Evolutionary conservation across 169 alveolate genomes (phyloP).

Genomic region (Perkinsus marinus): DNA sequence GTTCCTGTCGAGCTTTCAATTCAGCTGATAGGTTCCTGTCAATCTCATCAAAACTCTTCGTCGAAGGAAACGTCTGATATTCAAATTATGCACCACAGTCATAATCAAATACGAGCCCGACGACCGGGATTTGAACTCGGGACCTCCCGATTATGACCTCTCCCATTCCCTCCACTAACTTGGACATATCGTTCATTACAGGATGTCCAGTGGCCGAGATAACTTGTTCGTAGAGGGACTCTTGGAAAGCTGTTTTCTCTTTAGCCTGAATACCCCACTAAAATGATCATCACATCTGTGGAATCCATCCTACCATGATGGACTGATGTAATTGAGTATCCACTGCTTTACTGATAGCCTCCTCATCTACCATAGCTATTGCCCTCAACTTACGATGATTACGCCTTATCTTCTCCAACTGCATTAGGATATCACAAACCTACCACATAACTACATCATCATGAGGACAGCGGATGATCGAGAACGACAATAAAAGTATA

Average conservation of each 20-base stretch:
- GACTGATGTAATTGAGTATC: neutral
- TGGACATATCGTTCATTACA: neutral
- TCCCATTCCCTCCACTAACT: neutral
- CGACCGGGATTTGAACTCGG: neutral
- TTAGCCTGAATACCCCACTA: neutral
- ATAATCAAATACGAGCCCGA: neutral
- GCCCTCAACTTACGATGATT: neutral
- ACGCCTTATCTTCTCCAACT: neutral
- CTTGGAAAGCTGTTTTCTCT: neutral
- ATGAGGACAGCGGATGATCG: neutral
- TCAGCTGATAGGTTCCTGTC: neutral
- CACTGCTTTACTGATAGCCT: neutral
- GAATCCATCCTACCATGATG: neutral
- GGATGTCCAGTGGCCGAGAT: neutral
- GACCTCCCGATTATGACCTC: neutral
- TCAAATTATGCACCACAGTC: neutral
- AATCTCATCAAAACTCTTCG: neutral
- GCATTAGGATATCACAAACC: neutral
- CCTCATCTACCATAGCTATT: neutral
- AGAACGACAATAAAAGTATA: neutral
- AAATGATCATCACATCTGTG: neutral
- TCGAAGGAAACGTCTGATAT: neutral
- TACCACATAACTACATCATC: too few species aligned
- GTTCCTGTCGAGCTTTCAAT: neutral
- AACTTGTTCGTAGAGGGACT: neutral